Base-by-base conservation (phyloP, 2,329 filamentous ascomycete species). In the Rhinocladiella similis region DNA sequence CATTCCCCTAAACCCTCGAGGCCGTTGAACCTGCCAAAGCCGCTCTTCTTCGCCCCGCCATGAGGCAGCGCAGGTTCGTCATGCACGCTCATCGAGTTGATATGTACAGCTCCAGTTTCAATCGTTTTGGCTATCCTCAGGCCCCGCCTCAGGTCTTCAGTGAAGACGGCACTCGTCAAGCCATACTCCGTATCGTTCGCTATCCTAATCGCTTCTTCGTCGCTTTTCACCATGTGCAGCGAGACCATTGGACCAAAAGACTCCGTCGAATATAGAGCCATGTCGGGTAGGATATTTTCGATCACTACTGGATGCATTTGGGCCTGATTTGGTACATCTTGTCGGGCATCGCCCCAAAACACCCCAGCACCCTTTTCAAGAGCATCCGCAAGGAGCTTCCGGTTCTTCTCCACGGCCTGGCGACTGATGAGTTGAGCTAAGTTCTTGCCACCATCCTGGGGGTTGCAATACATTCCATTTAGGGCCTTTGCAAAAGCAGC, bases 161-260 rank as follows among this genome's bases (percentile, higher is more conserved):
- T 91, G 70, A 91, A 95, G 1, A 95, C 82, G 0, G 89, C 81
- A 2, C 84, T 80, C 2, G 79, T 77, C 9, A 95, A 79, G 3
- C 90, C 90, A 68, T 91, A 94, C 47, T 91, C 87, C 1, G 87
- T 91, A 65, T 93, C 88, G 67, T 96, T 95, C 12, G 90, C 89
- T 16, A 93, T 75, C 25, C 77, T 74, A 19, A 94, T 72, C 0
- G 89, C 90, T 27, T 90, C 88, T 46, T 90, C 87, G 1, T 73
- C 77, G 16, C 52, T 43, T 25, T 77, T 72, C 22, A 92, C 79
- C 18, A 81, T 77, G 13, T 87, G 81, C 16, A 94, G 67, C 14
- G 83, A 85, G 1, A 91, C 87, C 0, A 83, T 84, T 0, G 91
- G 90, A 0, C 89, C 90, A 65, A 95, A 95, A 1, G 83, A 88